Evolutionary conservation across 1,284 basidiomycete species (phyloP), one percentile per base, ranked within the genome.

Genomic region (Rhizopogon parksii): DNA sequence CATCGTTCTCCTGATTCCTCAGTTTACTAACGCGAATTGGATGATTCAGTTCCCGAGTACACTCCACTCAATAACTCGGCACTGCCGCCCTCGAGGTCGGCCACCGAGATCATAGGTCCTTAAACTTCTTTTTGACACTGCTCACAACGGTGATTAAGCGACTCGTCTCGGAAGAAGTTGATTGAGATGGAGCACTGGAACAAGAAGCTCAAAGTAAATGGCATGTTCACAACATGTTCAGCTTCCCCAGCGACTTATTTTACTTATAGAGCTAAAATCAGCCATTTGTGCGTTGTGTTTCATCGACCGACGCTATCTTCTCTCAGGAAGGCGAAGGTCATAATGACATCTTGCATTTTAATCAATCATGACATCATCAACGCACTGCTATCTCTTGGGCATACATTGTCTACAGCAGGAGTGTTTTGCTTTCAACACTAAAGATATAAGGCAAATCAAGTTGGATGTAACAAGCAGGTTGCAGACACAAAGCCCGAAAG

Each of bases 401-500:
- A 19, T 78, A 80, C 4, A 24, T 24, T 85, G 11, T 86, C 83
- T 71, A 79, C 55, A 83, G 84, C 63, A 82, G 78, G 57, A 71
- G 71, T 24, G 82, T 82, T 1, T 66, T 85, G 14, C 59, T 71
- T 30, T 75, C 83, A 32, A 71, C 76, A 0, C 71, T 85, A 65
- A 64, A 14, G 74, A 75, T 34, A 24, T 24, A 24, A 24, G 21
- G 6, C 21, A 1, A 5, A 24, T 24, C 21, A 24, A 24, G 83
- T 86, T 47, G 85, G 85, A 27, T 72, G 70, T 50, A 80, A 75
- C 49, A 87, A 88, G 68, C 84, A 89, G 66, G 82, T 78, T 4
- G 79, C 80, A 25, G 83, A 87, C 62, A 73, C 79, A 39, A 88
- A 89, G 68, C 78, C 89, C 59, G 80, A 80, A 72, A 21, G 8